Percentiles rank a stretch among this genome's conserved stretches.
Evolutionary conservation across 805 yeast species (phyloP).

Genomic region (Brettanomyces naardenensis): DNA sequence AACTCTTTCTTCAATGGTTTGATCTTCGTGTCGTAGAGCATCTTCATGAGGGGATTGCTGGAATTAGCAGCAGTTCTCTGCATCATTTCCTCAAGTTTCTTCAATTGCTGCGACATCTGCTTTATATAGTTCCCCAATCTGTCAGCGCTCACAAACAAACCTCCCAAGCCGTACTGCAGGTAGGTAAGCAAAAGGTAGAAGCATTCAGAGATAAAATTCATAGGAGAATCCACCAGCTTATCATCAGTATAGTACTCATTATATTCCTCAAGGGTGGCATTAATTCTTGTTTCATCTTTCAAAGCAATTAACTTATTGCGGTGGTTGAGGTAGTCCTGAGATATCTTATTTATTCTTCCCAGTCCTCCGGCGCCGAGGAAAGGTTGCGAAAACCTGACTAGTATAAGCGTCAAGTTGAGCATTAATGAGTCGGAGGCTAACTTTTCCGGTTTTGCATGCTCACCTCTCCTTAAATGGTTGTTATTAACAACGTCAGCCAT

Average conservation of each 20-base stretch:
- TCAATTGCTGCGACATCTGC: constrained; percentile 45
- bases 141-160: constrained; percentile 50
- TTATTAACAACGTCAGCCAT: constrained; percentile 68
- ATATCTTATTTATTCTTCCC: constrained; percentile 69
- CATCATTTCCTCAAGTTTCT: constrained; percentile 36
- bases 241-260: constrained; percentile 42
- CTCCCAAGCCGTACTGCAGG: constrained; percentile 85
- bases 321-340: constrained; percentile 53
- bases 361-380: constrained; percentile 54
- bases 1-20: constrained; percentile 27
- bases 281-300: constrained; percentile 73
- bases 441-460: constrained; percentile 61
- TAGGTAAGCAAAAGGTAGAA: constrained; percentile 74
- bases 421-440: constrained; percentile 76
- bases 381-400: constrained; percentile 73
- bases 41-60: constrained; percentile 22
- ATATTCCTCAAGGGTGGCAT: constrained; percentile 68
- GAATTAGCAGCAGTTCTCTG: constrained; percentile 8
- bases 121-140: constrained; percentile 42
- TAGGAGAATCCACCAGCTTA: constrained; percentile 27
- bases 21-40: constrained; percentile 21
- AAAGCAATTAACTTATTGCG: constrained; percentile 53
- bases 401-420: constrained; percentile 62
- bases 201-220: constrained; percentile 86
- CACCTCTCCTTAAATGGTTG: constrained; percentile 83